These are phyloP conservation scores for Pythium rhizo-oryzae DNA, from an alignment of 352 stramenopile species.

Conservation along the genomic window DNA sequence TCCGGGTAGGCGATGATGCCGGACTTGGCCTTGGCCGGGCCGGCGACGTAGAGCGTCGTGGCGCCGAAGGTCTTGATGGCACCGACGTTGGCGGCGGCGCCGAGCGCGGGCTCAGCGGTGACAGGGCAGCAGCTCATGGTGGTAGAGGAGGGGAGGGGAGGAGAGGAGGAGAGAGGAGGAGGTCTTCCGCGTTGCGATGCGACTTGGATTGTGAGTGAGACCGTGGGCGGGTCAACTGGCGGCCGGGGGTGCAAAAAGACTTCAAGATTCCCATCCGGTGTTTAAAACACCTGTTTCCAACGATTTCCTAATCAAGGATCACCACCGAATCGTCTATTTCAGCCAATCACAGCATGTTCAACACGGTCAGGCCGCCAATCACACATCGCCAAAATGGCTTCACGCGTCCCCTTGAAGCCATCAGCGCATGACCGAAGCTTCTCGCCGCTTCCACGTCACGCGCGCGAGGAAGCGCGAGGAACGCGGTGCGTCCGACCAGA, in stretches of 20 bases:
- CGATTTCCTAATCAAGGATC: constrained; percentile 16
- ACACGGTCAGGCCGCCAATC: constrained; percentile 3
- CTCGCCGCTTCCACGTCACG: too few relatives aligned
- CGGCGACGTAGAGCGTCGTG: constrained; percentile 76
- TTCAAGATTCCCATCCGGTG: constrained; percentile 30
- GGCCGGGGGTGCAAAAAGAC: constrained; percentile 1
- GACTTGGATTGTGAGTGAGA: constrained; percentile 24
- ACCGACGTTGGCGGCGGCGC: constrained; percentile 44
- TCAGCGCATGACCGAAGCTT: too few relatives aligned
- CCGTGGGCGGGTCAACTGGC: not conserved
- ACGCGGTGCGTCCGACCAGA: not conserved
- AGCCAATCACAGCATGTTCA: constrained; percentile 14
- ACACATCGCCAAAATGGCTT: constrained; percentile 1
- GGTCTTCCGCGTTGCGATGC: constrained; percentile 9
- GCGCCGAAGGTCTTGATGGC: constrained; percentile 68
- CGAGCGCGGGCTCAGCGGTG: constrained; percentile 59
- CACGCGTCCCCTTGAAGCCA: not conserved
- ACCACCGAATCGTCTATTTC: constrained; percentile 8
- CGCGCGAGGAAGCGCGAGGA: not conserved
- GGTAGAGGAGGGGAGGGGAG: not conserved
- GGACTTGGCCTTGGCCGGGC: constrained; percentile 60
- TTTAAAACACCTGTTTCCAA: constrained; percentile 24
- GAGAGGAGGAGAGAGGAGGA: not conserved
- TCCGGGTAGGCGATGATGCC: constrained; percentile 76
- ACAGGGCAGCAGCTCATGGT: constrained; percentile 80